phyloP scores from a whole-genome alignment of 176 grass and related monocot genomes.

The Stipa capillata region DNA sequence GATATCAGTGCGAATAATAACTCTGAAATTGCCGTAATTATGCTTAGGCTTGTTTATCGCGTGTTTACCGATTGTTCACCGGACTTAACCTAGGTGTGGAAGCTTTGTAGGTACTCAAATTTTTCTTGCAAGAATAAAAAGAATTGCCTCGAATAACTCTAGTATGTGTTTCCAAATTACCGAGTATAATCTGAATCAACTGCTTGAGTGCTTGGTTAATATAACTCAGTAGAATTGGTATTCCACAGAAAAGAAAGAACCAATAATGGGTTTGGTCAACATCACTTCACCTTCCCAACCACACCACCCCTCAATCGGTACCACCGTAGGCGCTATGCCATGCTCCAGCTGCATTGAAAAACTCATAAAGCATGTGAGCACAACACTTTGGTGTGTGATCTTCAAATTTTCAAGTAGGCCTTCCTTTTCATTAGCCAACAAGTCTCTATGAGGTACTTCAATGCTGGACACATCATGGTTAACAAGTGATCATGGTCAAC shows the following conservation, averaged over 20 bases:
- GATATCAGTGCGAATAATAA: background rate
- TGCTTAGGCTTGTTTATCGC: background rate
- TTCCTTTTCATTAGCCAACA: slow-evolving; percentile 20
- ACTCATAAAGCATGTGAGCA: slow-evolving; percentile 20
- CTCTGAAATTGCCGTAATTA: background rate
- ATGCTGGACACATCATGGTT: slow-evolving; percentile 13
- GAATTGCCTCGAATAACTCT: background rate
- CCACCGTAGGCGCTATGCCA: background rate
- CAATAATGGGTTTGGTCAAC: slow-evolving; percentile 18
- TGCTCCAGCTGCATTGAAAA: background rate
- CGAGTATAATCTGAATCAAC: background rate
- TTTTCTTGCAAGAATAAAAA: background rate
- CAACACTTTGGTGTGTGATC: slow-evolving; percentile 3
- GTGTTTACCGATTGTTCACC: background rate
- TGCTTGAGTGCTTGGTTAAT: background rate
- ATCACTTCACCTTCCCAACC: slow-evolving; percentile 38
- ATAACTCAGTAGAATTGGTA: background rate
- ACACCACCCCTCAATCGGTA: background rate
- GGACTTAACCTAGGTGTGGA: background rate
- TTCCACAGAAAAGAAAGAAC: background rate
- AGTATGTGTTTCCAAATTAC: background rate
- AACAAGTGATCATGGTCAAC: background rate
- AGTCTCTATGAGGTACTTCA: background rate
- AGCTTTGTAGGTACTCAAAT: background rate
- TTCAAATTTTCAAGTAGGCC: slow-evolving; percentile 8